These are phyloP conservation scores for Alternaria ventricosa DNA, from an alignment of 2,329 filamentous ascomycete genomes.

Conservation along the genomic window DNA sequence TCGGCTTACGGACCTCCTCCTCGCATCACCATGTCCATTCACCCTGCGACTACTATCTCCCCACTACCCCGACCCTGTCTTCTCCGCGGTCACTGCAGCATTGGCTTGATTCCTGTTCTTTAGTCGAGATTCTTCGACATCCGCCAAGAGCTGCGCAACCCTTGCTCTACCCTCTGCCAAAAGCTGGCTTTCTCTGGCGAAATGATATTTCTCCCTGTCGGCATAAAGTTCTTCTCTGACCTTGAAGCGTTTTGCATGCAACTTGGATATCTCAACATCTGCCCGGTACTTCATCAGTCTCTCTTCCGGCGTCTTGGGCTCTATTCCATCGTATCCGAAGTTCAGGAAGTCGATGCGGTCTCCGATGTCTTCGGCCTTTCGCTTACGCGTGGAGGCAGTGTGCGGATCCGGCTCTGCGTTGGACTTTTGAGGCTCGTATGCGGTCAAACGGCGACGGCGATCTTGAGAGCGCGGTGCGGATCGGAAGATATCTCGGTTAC, in stretches of 20 bases:
- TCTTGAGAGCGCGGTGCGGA: background rate
- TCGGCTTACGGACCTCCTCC: no score
- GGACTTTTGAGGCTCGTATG: background rate
- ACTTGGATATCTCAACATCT: background rate
- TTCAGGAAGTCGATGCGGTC: background rate
- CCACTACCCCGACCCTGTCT: no score
- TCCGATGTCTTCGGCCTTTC: background rate
- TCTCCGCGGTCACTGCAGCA: background rate
- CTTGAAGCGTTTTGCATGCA: background rate
- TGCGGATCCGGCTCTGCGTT: background rate
- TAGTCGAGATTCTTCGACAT: background rate
- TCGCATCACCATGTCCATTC: no score
- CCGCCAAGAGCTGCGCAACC: background rate
- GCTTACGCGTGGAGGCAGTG: background rate
- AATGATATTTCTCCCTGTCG: background rate
- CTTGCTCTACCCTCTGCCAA: background rate
- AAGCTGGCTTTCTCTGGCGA: background rate
- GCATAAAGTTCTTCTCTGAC: background rate
- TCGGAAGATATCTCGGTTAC: background rate
- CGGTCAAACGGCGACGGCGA: no score
- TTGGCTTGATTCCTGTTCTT: background rate
- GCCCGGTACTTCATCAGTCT: background rate
- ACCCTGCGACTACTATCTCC: no score
- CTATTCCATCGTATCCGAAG: background rate
- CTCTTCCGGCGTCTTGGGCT: background rate